Evolutionary conservation across 495 filamentous ascomycete species (phyloP).

Genomic region (Penicillium soppii): DNA sequence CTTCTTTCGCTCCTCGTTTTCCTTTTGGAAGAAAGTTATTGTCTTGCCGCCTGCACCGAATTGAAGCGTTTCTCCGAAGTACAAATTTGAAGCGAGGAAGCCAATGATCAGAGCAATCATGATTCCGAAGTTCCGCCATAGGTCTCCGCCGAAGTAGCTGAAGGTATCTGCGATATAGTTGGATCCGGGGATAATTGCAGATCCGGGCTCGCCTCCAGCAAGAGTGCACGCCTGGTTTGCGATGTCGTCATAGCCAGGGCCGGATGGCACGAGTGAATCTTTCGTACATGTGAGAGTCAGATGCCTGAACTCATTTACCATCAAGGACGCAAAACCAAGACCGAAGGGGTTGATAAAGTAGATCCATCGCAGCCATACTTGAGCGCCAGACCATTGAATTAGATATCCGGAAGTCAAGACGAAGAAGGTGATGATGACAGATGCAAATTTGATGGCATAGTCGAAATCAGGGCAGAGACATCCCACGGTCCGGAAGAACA

Average conservation of each 20-base stretch:
- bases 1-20: constrained; percentile 65
- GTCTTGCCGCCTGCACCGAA: constrained; percentile 77
- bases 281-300: constrained; percentile 62
- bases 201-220: constrained; percentile 63
- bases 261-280: constrained; percentile 64
- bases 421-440: constrained; percentile 73
- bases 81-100: constrained; percentile 67
- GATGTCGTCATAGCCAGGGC: constrained; percentile 62
- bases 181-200: constrained; percentile 53
- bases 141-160: constrained; percentile 56
- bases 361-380: constrained; percentile 78
- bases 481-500: constrained; percentile 76
- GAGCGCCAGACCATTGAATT: constrained; percentile 67
- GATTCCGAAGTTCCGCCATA: constrained; percentile 80
- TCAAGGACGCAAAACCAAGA: constrained; percentile 69
- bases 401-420: constrained; percentile 78
- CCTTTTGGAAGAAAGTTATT: constrained; percentile 69
- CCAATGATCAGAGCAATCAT: constrained; percentile 64
- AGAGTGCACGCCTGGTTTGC: constrained; percentile 74
- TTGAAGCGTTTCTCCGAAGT: constrained; percentile 73
- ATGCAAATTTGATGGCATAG: constrained; percentile 78
- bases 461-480: constrained; percentile 83
- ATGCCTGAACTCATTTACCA: constrained; percentile 78
- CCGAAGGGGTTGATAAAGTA: constrained; percentile 80
- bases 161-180: constrained; percentile 64